phyloP scores from a whole-genome alignment of 805 yeast genomes.

The Komagataella phaffii region DNA sequence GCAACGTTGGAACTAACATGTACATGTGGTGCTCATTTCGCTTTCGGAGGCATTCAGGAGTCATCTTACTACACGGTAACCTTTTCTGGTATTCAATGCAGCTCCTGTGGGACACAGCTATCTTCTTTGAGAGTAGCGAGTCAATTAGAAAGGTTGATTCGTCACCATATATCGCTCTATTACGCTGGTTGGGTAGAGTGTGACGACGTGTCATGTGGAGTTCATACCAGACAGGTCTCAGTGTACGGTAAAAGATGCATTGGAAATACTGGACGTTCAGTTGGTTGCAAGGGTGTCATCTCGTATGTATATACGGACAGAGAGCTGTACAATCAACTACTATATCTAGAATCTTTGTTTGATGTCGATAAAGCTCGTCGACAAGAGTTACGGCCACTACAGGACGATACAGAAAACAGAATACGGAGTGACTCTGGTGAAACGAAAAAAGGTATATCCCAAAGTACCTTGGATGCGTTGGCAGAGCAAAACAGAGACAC shows the following conservation, averaged over 20 bases:
- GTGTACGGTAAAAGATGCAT: constrained; percentile 85
- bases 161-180: constrained; percentile 59
- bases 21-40: constrained; percentile 45
- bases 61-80: constrained; percentile 49
- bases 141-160: constrained; percentile 63
- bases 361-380: constrained; percentile 68
- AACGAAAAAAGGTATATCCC: constrained; percentile 10
- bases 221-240: constrained; percentile 69
- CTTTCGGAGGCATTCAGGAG: constrained; percentile 62
- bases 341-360: constrained; percentile 67
- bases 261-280: constrained; percentile 45
- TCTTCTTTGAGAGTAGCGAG: constrained; percentile 42
- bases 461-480: constrained; percentile 54
- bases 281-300: constrained; percentile 72
- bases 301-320: constrained; percentile 64
- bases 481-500: constrained; percentile 66
- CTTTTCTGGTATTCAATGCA: constrained; percentile 61
- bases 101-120: constrained; percentile 40
- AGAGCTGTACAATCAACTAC: constrained; percentile 73
- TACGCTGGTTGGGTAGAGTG: constrained; percentile 83
- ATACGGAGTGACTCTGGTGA: constrained; percentile 1
- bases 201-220: constrained; percentile 75
- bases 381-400: constrained; percentile 37
- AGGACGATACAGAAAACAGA: constrained; percentile 7
- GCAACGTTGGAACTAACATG: constrained; percentile 46